Evolutionary conservation across 2,329 filamentous ascomycete species (phyloP).

Genomic region (Emmonsiellopsis sp.): DNA sequence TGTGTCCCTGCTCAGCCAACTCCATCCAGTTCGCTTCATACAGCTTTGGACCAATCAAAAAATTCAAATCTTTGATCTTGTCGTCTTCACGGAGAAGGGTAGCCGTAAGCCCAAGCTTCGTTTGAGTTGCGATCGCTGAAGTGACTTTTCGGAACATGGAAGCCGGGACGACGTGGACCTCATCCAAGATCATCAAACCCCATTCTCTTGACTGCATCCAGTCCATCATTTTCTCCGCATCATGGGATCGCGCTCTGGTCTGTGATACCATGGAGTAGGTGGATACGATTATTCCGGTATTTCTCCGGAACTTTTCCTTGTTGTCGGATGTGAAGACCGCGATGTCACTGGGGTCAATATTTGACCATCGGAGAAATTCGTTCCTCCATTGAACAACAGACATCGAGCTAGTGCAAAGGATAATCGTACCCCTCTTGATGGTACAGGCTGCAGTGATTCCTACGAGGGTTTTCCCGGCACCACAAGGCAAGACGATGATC

Average conservation of each 20-base stretch:
- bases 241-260: constrained; percentile 75
- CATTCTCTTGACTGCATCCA: constrained; percentile 85
- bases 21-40: constrained; percentile 99
- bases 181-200: constrained; percentile 94
- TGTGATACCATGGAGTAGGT: constrained; percentile 99
- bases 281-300: constrained; percentile 91
- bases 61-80: constrained; percentile 96
- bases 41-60: constrained; percentile 91
- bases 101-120: constrained; percentile 88
- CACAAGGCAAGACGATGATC: constrained; percentile 93
- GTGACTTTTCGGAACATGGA: constrained; percentile 95
- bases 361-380: constrained; percentile 98
- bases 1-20: constrained; percentile 90
- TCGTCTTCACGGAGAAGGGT: constrained; percentile 93
- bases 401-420: constrained; percentile 95
- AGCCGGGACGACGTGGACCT: constrained; percentile 95
- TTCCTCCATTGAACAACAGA: constrained; percentile 94
- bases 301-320: constrained; percentile 76
- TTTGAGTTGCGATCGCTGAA: constrained; percentile 84
- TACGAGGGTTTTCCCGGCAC: constrained; percentile 92
- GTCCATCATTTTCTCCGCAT: constrained; percentile 95
- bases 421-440: constrained; percentile 91
- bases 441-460: constrained; percentile 98
- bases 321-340: constrained; percentile 91
- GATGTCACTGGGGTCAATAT: constrained; percentile 87